Evolutionary conservation across 139 green algal species (phyloP).

Genomic region (Chlamydomonas sphaeroides): DNA sequence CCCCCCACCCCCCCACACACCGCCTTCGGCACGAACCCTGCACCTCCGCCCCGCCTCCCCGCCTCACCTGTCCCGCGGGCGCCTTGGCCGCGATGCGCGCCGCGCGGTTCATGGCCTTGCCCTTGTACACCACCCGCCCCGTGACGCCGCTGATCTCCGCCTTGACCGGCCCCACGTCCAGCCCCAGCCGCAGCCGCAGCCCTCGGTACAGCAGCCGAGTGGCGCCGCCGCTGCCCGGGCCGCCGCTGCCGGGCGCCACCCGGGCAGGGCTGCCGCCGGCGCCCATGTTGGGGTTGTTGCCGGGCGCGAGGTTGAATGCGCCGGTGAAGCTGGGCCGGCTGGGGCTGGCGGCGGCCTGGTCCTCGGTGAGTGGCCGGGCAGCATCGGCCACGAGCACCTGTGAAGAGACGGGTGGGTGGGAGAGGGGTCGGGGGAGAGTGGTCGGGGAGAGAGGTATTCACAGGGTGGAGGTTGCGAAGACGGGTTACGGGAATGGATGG

Average conservation of each 20-base stretch:
- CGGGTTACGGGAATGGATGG: too few relatives aligned
- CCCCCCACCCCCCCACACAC: too few relatives aligned
- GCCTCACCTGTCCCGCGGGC: conserved; percentile 16
- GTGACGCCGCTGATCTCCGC: conserved; percentile 33
- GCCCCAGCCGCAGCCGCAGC: conserved; percentile 9
- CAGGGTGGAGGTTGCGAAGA: too few relatives aligned
- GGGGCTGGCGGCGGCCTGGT: too few relatives aligned
- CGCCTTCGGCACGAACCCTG: too few relatives aligned
- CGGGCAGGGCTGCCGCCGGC: too few relatives aligned
- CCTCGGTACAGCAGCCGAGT: conserved; percentile 28
- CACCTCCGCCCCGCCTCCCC: not conserved
- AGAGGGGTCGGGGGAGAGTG: not conserved
- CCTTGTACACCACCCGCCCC: conserved; percentile 33
- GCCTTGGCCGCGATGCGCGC: conserved; percentile 26
- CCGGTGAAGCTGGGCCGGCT: not conserved
- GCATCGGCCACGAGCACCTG: conserved; percentile 17
- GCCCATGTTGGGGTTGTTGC: too few relatives aligned
- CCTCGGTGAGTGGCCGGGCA: not conserved
- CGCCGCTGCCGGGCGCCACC: too few relatives aligned
- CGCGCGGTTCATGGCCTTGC: conserved; percentile 36
- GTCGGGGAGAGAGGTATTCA: too few relatives aligned
- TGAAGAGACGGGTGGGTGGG: not conserved
- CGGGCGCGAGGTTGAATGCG: too few relatives aligned
- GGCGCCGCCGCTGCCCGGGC: too few relatives aligned
- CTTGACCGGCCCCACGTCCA: conserved; percentile 38